A percentile compares a stretch with the other conserved stretches of the same genome.
Evolutionary conservation across 192 early-diverging fungal species (phyloP).

Genomic region (Coemansia pectinata): DNA sequence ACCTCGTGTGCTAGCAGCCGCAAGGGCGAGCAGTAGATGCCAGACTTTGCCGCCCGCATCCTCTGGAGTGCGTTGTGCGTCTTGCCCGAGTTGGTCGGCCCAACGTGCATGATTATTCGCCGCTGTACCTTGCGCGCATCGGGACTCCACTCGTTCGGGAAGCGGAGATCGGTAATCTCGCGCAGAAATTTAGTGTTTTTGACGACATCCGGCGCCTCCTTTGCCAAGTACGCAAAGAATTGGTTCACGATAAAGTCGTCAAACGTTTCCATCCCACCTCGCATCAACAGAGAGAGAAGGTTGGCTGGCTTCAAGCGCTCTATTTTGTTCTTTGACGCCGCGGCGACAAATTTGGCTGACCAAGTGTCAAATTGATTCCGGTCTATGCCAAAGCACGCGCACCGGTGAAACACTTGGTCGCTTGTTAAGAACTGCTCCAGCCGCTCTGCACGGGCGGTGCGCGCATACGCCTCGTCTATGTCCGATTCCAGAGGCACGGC

Average conservation of each 20-base stretch:
- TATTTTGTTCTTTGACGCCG: constrained; percentile 20
- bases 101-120: constrained; percentile 89
- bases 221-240: constrained; percentile 53
- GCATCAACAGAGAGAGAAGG: constrained; percentile 25
- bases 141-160: constrained; percentile 79
- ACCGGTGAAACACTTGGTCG: constrained; percentile 19
- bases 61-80: constrained; percentile 84
- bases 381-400: constrained; percentile 45
- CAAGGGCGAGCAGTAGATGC: constrained; percentile 89
- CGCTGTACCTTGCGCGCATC: constrained; percentile 73
- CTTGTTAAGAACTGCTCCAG: constrained; percentile 21
- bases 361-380: constrained; percentile 25
- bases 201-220: constrained; percentile 43
- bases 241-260: constrained; percentile 38
- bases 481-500: constrained; percentile 30
- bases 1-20: constrained; percentile 93
- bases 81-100: constrained; percentile 98
- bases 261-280: constrained; percentile 18
- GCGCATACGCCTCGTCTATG: constrained; percentile 39
- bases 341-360: constrained; percentile 22
- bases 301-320: constrained; percentile 20
- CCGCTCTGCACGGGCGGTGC: not conserved
- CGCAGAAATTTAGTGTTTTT: constrained; percentile 56
- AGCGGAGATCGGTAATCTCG: constrained; percentile 71
- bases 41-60: constrained; percentile 60